A percentile compares a stretch with the other conserved stretches of the same genome.
These are phyloP conservation scores for Flammula alnicola DNA, from an alignment of 1,284 basidiomycete genomes.

Conservation along the genomic window DNA sequence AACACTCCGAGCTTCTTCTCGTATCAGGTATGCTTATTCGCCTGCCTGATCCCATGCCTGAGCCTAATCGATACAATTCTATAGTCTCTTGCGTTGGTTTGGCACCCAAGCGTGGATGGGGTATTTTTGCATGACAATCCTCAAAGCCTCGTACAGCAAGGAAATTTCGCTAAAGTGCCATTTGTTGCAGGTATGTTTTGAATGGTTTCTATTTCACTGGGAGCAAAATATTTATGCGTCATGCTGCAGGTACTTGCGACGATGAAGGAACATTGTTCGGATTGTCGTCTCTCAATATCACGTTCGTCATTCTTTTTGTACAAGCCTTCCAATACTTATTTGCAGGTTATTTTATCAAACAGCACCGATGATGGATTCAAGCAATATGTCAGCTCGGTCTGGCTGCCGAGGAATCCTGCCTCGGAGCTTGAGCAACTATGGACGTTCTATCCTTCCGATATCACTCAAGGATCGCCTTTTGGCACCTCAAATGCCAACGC, in stretches of 20 bases:
- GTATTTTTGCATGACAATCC: conserved; percentile 49
- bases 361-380: conserved; percentile 42
- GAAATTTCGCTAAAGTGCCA: conserved; percentile 29
- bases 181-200: conserved; percentile 25
- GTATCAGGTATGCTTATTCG: conserved; percentile 43
- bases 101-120: conserved; percentile 57
- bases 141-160: conserved; percentile 31
- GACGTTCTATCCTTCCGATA: conserved; percentile 19
- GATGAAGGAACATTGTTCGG: conserved; percentile 58
- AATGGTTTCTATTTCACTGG: background rate
- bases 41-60: background rate
- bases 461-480: conserved; percentile 24
- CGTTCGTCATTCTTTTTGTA: conserved; percentile 30
- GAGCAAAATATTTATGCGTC: too few relatives aligned
- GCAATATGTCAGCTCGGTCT: conserved; percentile 36
- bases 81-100: conserved; percentile 45
- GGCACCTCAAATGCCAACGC: conserved; percentile 37
- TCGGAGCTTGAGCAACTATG: conserved; percentile 17
- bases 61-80: background rate
- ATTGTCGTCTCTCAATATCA: conserved; percentile 44
- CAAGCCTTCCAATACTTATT: background rate
- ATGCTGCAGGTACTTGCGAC: conserved; percentile 43
- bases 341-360: background rate
- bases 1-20: conserved; percentile 45
- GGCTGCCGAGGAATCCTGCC: conserved; percentile 17